phyloP scores from a whole-genome alignment of 805 yeast species.

The Myxozyma monticola region DNA sequence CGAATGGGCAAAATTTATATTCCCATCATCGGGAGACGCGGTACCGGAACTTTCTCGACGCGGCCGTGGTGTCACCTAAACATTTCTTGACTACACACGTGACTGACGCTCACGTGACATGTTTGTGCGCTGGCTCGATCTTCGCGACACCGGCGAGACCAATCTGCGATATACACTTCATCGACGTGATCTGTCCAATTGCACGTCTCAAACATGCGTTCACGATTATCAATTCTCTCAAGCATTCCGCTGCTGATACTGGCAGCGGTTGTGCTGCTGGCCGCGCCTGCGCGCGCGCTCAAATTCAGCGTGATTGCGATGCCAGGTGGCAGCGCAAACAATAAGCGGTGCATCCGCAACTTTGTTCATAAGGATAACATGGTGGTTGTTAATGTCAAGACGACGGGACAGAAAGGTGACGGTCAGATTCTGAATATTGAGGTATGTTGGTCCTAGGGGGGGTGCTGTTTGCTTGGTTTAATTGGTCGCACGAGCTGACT shows the following conservation, averaged over 20 bases:
- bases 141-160: too few species aligned
- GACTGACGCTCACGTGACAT: too few species aligned
- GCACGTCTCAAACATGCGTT: neutral
- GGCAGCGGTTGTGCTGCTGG: slow-evolving; percentile 1
- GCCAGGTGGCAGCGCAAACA: slow-evolving; percentile 24
- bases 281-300: slow-evolving; percentile 20
- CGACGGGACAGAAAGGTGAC: slow-evolving; percentile 77
- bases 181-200: neutral
- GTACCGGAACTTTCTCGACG: too few species aligned
- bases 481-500: neutral
- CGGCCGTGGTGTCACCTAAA: too few species aligned
- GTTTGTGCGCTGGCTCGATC: too few species aligned
- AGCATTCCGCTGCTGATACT: slow-evolving; percentile 1
- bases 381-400: slow-evolving; percentile 78
- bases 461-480: neutral
- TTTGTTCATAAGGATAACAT: slow-evolving; percentile 81
- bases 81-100: too few species aligned
- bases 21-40: too few species aligned
- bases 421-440: slow-evolving; percentile 75
- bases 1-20: too few species aligned
- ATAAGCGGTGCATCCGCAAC: slow-evolving; percentile 77
- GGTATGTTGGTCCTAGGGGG: slow-evolving; percentile 33
- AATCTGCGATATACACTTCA: too few species aligned
- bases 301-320: slow-evolving; percentile 27
- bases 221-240: neutral